Evolutionary conservation across 1,284 basidiomycete species (phyloP).

Genomic region (Ceraceosorus guamensis): DNA sequence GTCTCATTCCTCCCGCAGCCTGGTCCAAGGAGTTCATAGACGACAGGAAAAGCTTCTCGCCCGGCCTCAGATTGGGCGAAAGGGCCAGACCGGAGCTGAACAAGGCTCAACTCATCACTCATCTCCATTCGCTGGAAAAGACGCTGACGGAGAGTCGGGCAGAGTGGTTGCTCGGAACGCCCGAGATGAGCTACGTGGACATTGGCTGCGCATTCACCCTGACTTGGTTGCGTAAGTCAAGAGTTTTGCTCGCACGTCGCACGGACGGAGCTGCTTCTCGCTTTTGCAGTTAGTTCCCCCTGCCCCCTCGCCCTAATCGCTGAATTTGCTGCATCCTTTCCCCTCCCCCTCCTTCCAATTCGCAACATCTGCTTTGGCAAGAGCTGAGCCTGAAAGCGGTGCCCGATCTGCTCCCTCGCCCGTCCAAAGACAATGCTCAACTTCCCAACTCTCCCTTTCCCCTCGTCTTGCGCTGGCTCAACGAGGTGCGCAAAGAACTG

Average conservation of each 20-base stretch:
- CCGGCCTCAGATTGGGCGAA: not conserved
- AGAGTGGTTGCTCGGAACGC: not conserved
- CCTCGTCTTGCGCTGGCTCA: not conserved
- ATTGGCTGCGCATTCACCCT: not conserved
- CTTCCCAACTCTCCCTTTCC: not conserved
- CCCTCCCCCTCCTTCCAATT: no score
- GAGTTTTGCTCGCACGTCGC: no score
- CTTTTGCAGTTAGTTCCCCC: no score
- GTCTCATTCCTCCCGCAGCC: not conserved
- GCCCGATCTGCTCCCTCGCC: not conserved
- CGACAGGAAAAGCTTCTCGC: conserved; percentile 27
- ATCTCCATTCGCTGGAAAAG: not conserved
- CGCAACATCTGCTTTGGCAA: no score
- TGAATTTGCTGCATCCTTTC: no score
- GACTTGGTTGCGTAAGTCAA: not conserved
- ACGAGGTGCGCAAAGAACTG: not conserved
- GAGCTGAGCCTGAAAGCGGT: not conserved
- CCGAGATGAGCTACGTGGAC: not conserved
- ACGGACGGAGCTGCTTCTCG: no score
- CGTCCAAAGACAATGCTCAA: not conserved
- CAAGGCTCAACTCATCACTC: not conserved
- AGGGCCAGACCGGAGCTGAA: not conserved
- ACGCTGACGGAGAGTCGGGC: not conserved
- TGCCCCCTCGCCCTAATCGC: no score
- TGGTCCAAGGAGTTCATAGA: conserved; percentile 28